These are phyloP conservation scores for Neoarthrinium moseri DNA, from an alignment of 2,329 filamentous ascomycete species.

Conservation along the genomic window DNA sequence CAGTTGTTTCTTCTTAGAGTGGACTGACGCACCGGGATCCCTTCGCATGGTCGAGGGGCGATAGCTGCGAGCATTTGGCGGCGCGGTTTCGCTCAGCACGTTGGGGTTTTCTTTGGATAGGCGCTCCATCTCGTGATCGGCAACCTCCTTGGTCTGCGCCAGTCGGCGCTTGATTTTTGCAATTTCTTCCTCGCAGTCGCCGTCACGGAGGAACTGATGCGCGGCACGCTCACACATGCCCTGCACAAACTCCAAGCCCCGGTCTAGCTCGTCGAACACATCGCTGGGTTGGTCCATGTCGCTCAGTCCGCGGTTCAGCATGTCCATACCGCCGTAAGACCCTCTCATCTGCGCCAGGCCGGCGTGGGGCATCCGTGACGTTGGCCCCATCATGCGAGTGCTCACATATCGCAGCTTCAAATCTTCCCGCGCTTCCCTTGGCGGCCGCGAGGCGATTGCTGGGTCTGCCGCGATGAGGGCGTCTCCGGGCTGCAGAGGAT, in stretches of 20 bases:
- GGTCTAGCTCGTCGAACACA: conserved; percentile 73
- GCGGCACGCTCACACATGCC: conserved; percentile 81
- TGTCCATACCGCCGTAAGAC: conserved; percentile 18
- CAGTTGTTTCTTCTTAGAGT: conserved; percentile 16
- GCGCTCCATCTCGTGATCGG: conserved; percentile 58
- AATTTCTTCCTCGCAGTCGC: conserved; percentile 79
- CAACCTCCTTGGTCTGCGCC: conserved; percentile 59
- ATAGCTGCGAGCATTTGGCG: conserved; percentile 45
- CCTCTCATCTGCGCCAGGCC: conserved; percentile 20
- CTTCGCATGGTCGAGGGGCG: conserved; percentile 54
- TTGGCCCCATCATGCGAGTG: conserved; percentile 35
- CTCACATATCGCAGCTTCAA: conserved; percentile 36
- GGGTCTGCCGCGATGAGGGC: conserved; percentile 20
- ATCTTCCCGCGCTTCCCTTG: conserved; percentile 16
- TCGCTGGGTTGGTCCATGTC: conserved; percentile 31
- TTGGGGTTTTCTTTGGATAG: conserved; percentile 50
- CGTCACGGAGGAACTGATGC: conserved; percentile 85
- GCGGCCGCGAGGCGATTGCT: conserved; percentile 7
- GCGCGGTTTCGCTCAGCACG: conserved; percentile 15
- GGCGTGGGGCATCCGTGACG: conserved; percentile 21
- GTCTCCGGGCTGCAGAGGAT: conserved; percentile 26
- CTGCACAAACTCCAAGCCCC: conserved; percentile 76
- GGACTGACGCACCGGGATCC: conserved; percentile 32
- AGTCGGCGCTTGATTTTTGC: conserved; percentile 66
- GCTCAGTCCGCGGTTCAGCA: conserved; percentile 21